phyloP scores from a whole-genome alignment of 495 filamentous ascomycete species.

The Hypoxylon fragiforme region DNA sequence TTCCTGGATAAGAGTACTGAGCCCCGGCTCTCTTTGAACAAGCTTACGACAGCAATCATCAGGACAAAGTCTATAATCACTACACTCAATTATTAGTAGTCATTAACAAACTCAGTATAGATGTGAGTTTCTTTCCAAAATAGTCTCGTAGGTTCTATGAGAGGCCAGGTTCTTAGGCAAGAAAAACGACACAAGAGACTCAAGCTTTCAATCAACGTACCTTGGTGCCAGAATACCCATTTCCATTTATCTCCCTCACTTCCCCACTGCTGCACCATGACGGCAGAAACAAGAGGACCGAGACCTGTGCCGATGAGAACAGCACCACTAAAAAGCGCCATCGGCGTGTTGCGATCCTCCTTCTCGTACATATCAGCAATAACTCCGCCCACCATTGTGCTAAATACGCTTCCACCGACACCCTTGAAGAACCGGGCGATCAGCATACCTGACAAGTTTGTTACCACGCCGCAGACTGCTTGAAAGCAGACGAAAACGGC shows the following conservation, averaged over 20 bases:
- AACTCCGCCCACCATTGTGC: slow-evolving; percentile 90
- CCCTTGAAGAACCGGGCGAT: slow-evolving; percentile 77
- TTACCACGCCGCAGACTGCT: slow-evolving; percentile 75
- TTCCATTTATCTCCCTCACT: slow-evolving; percentile 61
- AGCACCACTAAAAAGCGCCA: slow-evolving; percentile 79
- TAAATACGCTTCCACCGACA: slow-evolving; percentile 77
- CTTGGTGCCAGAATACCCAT: slow-evolving; percentile 70
- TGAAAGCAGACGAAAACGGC: slow-evolving; percentile 68
- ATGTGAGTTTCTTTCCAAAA: too few relatives aligned
- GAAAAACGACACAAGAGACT: too few relatives aligned
- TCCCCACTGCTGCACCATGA: slow-evolving; percentile 62
- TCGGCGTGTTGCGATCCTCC: slow-evolving; percentile 80
- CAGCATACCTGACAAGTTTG: slow-evolving; percentile 71
- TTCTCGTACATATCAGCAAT: slow-evolving; percentile 86
- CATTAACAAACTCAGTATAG: background rate
- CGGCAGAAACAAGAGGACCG: slow-evolving; percentile 73
- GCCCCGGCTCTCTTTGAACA: slow-evolving; percentile 83
- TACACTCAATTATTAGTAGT: slow-evolving; percentile 7
- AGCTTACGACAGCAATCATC: slow-evolving; percentile 62
- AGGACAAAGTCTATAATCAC: slow-evolving; percentile 68
- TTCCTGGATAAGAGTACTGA: slow-evolving; percentile 80
- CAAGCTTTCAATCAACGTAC: slow-evolving; percentile 8
- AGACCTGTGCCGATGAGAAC: slow-evolving; percentile 81
- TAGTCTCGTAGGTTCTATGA: too few relatives aligned
- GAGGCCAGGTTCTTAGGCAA: too few relatives aligned